Percentiles rank a stretch among this genome's conserved stretches.
phyloP scores from a whole-genome alignment of 306 rosid genomes.

The Comarum palustre region DNA sequence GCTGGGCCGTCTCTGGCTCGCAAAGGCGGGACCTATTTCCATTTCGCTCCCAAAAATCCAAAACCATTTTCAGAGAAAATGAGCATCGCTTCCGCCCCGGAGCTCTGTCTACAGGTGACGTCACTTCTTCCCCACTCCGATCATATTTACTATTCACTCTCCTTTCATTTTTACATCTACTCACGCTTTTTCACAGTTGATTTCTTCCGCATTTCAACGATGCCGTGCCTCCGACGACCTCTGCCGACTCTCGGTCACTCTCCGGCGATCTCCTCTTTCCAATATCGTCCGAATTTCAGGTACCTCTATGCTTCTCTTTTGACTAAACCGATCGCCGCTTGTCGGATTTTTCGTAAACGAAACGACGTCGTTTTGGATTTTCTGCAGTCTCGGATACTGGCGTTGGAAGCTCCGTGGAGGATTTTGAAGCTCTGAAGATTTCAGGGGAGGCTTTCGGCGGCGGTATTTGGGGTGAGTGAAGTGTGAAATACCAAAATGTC shows the following conservation, averaged over 20 bases:
- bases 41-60: background rate
- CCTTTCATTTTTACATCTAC: background rate
- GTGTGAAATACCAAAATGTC: slow-evolving; percentile 2
- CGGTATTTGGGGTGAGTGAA: slow-evolving; percentile 68
- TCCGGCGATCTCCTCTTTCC: slow-evolving; percentile 49
- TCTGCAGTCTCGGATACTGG: slow-evolving; percentile 85
- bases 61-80: slow-evolving; percentile 7
- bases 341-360: background rate
- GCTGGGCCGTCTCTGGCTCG: too few relatives aligned
- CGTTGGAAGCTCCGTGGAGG: slow-evolving; percentile 61
- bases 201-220: slow-evolving; percentile 68
- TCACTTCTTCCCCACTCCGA: background rate
- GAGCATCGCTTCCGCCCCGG: slow-evolving; percentile 33
- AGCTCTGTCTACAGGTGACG: slow-evolving; percentile 32
- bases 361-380: slow-evolving; percentile 23
- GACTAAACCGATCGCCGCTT: background rate
- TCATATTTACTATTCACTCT: background rate
- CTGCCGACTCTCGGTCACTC: slow-evolving; percentile 60
- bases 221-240: slow-evolving; percentile 65
- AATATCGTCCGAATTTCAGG: slow-evolving; percentile 54
- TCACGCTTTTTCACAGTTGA: slow-evolving; percentile 39
- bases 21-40: slow-evolving; percentile 23
- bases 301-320: slow-evolving; percentile 12
- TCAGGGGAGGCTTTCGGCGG: slow-evolving; percentile 29
- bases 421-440: slow-evolving; percentile 53